These are phyloP conservation scores for Magnaporthales sp. DNA, from an alignment of 2,329 filamentous ascomycete species.

Conservation along the genomic window DNA sequence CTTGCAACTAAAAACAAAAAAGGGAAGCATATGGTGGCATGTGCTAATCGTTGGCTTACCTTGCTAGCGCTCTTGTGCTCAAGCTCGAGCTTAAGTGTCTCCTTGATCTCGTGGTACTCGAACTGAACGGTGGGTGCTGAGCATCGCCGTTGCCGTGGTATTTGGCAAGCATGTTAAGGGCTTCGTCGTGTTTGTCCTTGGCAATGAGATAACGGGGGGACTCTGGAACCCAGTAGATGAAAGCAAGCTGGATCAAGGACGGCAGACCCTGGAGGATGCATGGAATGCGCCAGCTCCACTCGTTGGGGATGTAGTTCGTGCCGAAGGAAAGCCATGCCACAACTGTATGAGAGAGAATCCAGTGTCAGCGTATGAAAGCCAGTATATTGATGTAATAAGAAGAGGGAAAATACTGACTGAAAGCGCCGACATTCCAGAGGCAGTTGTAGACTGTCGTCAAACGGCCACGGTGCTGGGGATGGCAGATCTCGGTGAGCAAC, in stretches of 20 bases:
- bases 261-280: constrained; percentile 11
- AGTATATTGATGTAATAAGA: not conserved
- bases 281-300: constrained; percentile 13
- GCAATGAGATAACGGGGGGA: constrained; percentile 32
- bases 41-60: constrained; percentile 21
- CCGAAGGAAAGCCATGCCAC: constrained; percentile 13
- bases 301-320: constrained; percentile 8
- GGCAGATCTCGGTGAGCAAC: constrained; percentile 29
- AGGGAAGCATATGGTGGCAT: not conserved
- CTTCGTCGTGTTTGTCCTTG: constrained; percentile 35
- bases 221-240: constrained; percentile 31
- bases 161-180: constrained; percentile 41
- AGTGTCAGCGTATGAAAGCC: constrained; percentile 13
- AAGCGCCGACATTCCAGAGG: constrained; percentile 6
- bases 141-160: constrained; percentile 48
- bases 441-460: constrained; percentile 15
- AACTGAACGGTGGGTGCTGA: constrained; percentile 46
- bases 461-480: constrained; percentile 22
- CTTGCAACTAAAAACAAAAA: not conserved
- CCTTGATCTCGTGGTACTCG: constrained; percentile 51
- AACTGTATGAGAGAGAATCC: constrained; percentile 24
- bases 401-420: not conserved
- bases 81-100: constrained; percentile 28
- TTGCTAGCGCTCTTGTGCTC: constrained; percentile 32
- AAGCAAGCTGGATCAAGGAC: constrained; percentile 11